These are phyloP conservation scores for Aureobasidium lini DNA, from an alignment of 2,329 filamentous ascomycete species.

Conservation along the genomic window DNA sequence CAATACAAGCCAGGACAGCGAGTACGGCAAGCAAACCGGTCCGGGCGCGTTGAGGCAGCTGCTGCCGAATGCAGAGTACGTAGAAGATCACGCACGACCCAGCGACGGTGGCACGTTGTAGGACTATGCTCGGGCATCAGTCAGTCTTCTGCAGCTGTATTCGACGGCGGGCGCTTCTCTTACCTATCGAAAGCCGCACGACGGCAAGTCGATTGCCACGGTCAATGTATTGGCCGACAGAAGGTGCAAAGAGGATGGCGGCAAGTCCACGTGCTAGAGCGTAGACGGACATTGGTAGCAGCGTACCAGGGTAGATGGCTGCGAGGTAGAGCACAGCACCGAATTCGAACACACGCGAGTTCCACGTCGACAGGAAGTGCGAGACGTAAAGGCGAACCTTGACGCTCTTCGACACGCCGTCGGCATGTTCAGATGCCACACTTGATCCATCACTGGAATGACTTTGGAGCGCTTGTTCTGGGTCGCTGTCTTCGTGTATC, in stretches of 20 bases:
- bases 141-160: not conserved
- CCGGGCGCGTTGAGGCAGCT: no score
- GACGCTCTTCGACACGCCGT: no score
- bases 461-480: no score
- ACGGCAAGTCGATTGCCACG: constrained; percentile 28
- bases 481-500: no score
- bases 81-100: constrained; percentile 23
- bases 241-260: constrained; percentile 49
- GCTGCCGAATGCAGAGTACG: no score
- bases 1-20: constrained; percentile 51
- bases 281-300: constrained; percentile 59
- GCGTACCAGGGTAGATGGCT: no score
- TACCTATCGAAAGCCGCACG: constrained; percentile 27
- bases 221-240: constrained; percentile 52
- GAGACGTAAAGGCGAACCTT: constrained; percentile 20
- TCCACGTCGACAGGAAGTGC: constrained; percentile 36
- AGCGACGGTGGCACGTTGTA: no score
- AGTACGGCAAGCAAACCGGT: constrained; percentile 21
- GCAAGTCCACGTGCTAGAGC: constrained; percentile 50
- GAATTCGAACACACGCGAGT: constrained; percentile 36
- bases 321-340: constrained; percentile 35
- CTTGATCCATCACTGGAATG: no score
- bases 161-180: constrained; percentile 30
- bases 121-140: no score
- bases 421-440: no score